These are phyloP conservation scores for Brettanomyces anomalus DNA, from an alignment of 805 yeast genomes.

Conservation along the genomic window DNA sequence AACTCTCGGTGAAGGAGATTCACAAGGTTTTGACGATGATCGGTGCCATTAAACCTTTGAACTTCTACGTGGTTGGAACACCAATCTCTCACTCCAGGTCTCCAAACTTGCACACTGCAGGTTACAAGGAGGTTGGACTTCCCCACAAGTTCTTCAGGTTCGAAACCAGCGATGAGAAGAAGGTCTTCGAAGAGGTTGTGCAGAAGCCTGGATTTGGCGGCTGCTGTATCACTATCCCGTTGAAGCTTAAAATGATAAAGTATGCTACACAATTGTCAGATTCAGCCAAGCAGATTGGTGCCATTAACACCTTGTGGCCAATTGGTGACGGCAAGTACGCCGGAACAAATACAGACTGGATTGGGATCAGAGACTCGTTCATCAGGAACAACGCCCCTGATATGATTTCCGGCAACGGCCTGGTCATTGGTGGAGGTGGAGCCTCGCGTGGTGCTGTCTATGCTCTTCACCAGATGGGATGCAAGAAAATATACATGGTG, in stretches of 20 bases:
- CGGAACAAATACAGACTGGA: slow-evolving; percentile 96
- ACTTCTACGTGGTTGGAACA: slow-evolving; percentile 67
- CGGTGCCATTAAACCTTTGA: slow-evolving; percentile 53
- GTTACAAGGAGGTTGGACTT: slow-evolving; percentile 63
- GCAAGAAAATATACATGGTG: slow-evolving; percentile 62
- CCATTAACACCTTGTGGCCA: slow-evolving; percentile 81
- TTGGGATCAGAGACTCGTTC: slow-evolving; percentile 72
- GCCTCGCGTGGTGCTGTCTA: slow-evolving; percentile 91
- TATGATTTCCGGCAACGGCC: slow-evolving; percentile 39
- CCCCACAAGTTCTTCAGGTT: slow-evolving; percentile 62
- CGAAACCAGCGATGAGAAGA: slow-evolving; percentile 57
- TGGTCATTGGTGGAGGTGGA: slow-evolving; percentile 96
- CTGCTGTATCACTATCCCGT: slow-evolving; percentile 90
- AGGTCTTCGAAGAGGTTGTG: slow-evolving; percentile 45
- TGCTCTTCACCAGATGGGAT: slow-evolving; percentile 76
- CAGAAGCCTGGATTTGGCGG: slow-evolving; percentile 66
- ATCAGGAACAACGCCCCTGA: slow-evolving; percentile 51
- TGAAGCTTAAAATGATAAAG: slow-evolving; percentile 72
- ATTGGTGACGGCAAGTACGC: slow-evolving; percentile 38
- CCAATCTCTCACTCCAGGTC: slow-evolving; percentile 87
- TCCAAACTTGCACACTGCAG: slow-evolving; percentile 78
- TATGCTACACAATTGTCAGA: slow-evolving; percentile 56
- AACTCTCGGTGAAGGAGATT: slow-evolving; percentile 56
- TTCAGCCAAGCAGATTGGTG: slow-evolving; percentile 82
- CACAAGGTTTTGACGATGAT: slow-evolving; percentile 45